Evolutionary conservation across 352 stramenopile genomes (phyloP), one percentile per base, ranked within the genome.

Genomic region (Phytophthora kernoviae): DNA sequence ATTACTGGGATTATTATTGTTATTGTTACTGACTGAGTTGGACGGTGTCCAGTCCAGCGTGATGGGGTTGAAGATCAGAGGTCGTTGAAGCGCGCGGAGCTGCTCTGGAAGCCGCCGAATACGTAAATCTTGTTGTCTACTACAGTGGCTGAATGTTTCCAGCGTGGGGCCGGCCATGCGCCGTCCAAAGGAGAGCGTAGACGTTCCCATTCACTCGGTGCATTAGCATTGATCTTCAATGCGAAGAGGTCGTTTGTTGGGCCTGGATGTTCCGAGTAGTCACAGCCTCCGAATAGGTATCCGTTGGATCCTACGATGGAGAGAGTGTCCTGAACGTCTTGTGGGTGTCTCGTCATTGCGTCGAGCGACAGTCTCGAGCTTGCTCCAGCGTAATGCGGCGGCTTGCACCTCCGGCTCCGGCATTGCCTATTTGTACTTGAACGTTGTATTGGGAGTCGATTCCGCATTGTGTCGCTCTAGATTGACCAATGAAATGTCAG

Each of bases 1-100:
- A 45, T 88, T 85, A 24, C 7, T 43, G 24, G 24, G 24, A 6
- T 3, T 6, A 2, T 21, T 60, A 54, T 36, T 46, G 12, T 12
- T 54, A 54, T 51, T 59, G 21, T 61, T 85, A 26, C 62, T 74
- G 4, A 78, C 74, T 22, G 22, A 17, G 27, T 37, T 15, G 18
- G 11, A 21, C 54, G 97, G 90, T 5, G 65, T 81, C 96, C 96
- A 99, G 46, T 91, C 86, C 65, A 98, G 87, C 18, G 78, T 97
- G 64, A 93, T 92, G 10, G 94, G 92, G 49, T 99, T 97, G 61
- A 98, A 97, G 41, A 98, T 67, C 96, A 99, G n/a, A 98, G 51
- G 66, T 99, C 96, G 50, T 98, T 98, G 44, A 98, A 98, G 8
- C 94, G 81, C 44, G 74, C 74, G 2, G 79, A 81, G 55, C 79